Percentiles rank a stretch among this genome's conserved stretches.
phyloP scores from a whole-genome alignment of 1,284 basidiomycete genomes.

The Leccinum ponderosum region DNA sequence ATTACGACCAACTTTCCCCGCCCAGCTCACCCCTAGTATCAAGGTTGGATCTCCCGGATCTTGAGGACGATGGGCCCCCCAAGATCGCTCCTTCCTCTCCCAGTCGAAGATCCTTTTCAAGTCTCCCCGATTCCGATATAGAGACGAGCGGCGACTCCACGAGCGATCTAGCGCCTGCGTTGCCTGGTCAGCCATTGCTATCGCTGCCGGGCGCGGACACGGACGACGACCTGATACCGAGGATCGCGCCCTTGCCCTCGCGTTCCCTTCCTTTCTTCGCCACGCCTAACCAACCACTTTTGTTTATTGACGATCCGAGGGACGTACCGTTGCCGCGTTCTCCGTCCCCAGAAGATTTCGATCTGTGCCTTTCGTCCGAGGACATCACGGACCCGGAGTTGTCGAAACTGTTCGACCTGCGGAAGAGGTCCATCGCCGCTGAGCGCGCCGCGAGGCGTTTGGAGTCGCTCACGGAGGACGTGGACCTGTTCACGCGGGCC shows the following conservation, averaged over 20 bases:
- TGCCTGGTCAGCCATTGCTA: slow-evolving; percentile 25
- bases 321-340: slow-evolving; percentile 44
- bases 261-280: slow-evolving; percentile 14
- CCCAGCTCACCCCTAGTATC: slow-evolving; percentile 34
- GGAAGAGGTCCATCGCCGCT: slow-evolving; percentile 39
- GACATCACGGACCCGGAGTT: slow-evolving; percentile 43
- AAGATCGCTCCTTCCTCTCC: slow-evolving; percentile 36
- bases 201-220: slow-evolving; percentile 41
- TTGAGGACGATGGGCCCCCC: slow-evolving; percentile 30
- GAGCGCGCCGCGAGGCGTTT: slow-evolving; percentile 41
- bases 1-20: slow-evolving; percentile 20
- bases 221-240: slow-evolving; percentile 38
- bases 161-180: slow-evolving; percentile 8
- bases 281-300: slow-evolving; percentile 26
- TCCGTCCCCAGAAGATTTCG: slow-evolving; percentile 46
- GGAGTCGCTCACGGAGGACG: slow-evolving; percentile 37
- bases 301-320: slow-evolving; percentile 43
- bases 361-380: slow-evolving; percentile 38
- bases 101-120: slow-evolving; percentile 30
- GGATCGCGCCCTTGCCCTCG: slow-evolving; percentile 3
- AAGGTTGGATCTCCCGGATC: slow-evolving; percentile 31
- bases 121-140: slow-evolving; percentile 34
- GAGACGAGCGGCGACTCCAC: slow-evolving; percentile 16
- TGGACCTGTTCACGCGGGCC: slow-evolving; percentile 42
- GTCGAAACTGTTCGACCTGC: slow-evolving; percentile 39